Base-by-base conservation (phyloP, 768 basidiomycete species). In the Boletus pseudo-olivaceus region DNA sequence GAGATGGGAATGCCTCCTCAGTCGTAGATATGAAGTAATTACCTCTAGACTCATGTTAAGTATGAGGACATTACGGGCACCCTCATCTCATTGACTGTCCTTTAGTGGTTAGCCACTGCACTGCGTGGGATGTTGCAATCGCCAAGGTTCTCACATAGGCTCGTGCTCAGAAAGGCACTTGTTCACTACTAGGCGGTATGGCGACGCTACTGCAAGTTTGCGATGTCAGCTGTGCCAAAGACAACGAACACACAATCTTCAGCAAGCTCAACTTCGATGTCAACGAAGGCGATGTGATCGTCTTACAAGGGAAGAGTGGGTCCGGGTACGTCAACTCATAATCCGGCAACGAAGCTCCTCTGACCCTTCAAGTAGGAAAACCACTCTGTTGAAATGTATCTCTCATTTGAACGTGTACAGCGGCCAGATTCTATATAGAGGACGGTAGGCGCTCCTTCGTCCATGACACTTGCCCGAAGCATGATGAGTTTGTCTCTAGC, bases 321-420 rank as follows among this genome's bases (percentile, higher is more conserved):
- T 81, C 81, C 19, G 93, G 92, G 82, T 82, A 55, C 46, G 74
- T 55, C 45, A 27, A 11, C 32, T 19, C 35, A 20, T 32, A 23
- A 8, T 44, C 37, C 7, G 23, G 15, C 33, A 19, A 38, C 5
- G 27, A 8, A 33, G 9, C 10, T 15, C 30, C 45, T 44, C 42
- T 67, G n/a, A 57, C 54, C 51, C 20, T 37, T 27, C 51, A 19
- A 9, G 43, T 42, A 76, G 76, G 47, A 88, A 88, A 67, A 84
- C 85, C 1, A 93, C 92, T 0, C 72, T 96, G 48, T 69, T 95
- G 42, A 95, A 93, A 69, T 93, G 89, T 62, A 76, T 95, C 23
- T 84, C 91, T 29, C 87, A 94, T 71, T 74, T 95, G 33, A 83
- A 82, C 53, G 67, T 88, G 6, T 89, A 90, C 64, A 72, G 77